These are phyloP conservation scores for Boletus calvinii DNA, from an alignment of 1,284 basidiomycete species.

Conservation along the genomic window DNA sequence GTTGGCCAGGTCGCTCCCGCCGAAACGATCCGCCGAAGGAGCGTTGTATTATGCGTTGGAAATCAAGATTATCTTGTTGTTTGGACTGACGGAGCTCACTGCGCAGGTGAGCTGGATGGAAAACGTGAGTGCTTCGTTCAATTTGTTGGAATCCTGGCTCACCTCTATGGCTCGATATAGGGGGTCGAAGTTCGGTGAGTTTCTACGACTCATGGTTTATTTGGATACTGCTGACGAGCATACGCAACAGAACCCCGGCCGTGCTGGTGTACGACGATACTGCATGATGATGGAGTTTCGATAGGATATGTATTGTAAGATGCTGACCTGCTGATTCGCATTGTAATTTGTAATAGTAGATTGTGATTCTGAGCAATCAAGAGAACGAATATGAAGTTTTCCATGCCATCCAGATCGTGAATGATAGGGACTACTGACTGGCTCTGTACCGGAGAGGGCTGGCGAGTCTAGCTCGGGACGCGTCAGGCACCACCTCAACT, in stretches of 20 bases:
- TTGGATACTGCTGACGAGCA: not conserved
- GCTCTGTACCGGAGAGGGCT: too few species aligned
- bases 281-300: constrained; percentile 13
- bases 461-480: too few species aligned
- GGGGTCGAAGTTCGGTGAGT: constrained; percentile 31
- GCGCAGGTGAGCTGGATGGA: constrained; percentile 47
- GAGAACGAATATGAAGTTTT: too few species aligned
- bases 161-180: constrained; percentile 18
- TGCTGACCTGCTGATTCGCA: not conserved
- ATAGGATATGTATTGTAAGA: not conserved
- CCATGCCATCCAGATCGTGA: too few species aligned
- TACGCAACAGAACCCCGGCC: constrained; percentile 36
- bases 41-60: constrained; percentile 35
- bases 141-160: not conserved
- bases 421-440: too few species aligned
- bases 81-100: constrained; percentile 47
- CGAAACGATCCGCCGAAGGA: constrained; percentile 18
- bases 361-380: too few species aligned
- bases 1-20: constrained; percentile 23
- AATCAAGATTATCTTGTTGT: constrained; percentile 42
- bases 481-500: too few species aligned
- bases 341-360: constrained; percentile 6
- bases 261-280: constrained; percentile 39
- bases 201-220: not conserved
- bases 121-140: constrained; percentile 35